phyloP scores from a whole-genome alignment of 139 green algal species.

The Coccomyxa sp. region DNA sequence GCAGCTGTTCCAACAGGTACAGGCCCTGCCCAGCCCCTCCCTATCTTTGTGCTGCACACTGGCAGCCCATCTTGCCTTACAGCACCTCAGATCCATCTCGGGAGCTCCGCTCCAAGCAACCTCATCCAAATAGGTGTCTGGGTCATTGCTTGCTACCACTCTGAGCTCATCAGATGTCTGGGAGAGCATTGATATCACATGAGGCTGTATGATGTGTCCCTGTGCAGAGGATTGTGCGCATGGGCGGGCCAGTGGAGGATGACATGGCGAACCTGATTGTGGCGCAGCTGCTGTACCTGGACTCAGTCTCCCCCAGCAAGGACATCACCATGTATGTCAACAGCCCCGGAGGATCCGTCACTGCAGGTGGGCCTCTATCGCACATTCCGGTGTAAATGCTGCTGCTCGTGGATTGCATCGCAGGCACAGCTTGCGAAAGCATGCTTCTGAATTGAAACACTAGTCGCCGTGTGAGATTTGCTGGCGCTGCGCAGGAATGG shows the following conservation, averaged over 20 bases:
- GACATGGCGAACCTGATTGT: conserved; percentile 99
- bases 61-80: neutral
- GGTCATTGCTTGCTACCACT: neutral
- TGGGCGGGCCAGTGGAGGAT: conserved; percentile 98
- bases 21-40: neutral
- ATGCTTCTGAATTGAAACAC: no score
- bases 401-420: no score
- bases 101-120: no score
- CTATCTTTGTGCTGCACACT: neutral
- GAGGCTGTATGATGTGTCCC: neutral
- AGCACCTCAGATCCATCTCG: no score
- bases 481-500: conserved; percentile 89
- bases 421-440: no score
- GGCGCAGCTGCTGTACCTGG: conserved; percentile 94
- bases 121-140: neutral
- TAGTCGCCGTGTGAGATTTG: no score
- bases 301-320: conserved; percentile 70
- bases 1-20: conserved; percentile 94
- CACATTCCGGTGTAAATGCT: no score
- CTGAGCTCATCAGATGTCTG: neutral
- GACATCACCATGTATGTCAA: conserved; percentile 99
- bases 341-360: conserved; percentile 93
- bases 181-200: neutral
- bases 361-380: conserved; percentile 78
- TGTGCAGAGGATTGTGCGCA: conserved; percentile 86